Base-by-base conservation (phyloP, 208 protist species). In the Porcisia hertigi region DNA sequence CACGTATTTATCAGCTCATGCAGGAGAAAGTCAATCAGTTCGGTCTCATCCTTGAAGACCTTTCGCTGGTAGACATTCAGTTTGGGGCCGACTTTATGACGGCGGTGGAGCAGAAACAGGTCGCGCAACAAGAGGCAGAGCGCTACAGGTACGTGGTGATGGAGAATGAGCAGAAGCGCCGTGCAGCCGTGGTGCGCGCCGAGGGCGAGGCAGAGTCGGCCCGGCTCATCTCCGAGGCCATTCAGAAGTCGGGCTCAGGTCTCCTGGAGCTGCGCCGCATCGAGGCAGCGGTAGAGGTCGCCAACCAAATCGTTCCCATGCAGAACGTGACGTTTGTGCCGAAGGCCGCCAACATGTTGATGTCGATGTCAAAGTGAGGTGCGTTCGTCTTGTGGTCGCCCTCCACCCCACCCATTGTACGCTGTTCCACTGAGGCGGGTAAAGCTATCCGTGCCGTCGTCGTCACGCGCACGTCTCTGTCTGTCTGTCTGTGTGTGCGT, bases 61-160 rank as follows among this genome's bases (percentile, higher is more conserved):
- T 99, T 57, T 98, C 98, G 20, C 98, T 99, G 49, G 97, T 98
- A n/a, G 92, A 99, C 76, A 97, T 99, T 70, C 93, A 96, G 79
- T 99, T 99, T 76, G 94, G 96, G 60, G 84, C 92, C 14, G 98
- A 99, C 80, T 99, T 99, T 73, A 98, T 98, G 89, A 84, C 87
- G 16, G 97, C 98, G 52, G 97, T 99, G 52, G 98, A 99, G 92
- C 86, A 96, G 83, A 99, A 99, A 85, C 98, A 99, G 86, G 96
- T 99, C n/a, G 98, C 97, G n/a, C 97, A 99, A 90, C 98, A 99
- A 88, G 96, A 98, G 75, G 96, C 98, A 54, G 96, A 99, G 91
- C 92, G 96, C 65, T 96, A 95, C 84, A 88, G 96, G 67, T 99
- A 96, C 81, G 89, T 98, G 34, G 98, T 99, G n/a, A 86, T 97